phyloP scores from a whole-genome alignment of 805 yeast species.

The Yarrowia porcina region DNA sequence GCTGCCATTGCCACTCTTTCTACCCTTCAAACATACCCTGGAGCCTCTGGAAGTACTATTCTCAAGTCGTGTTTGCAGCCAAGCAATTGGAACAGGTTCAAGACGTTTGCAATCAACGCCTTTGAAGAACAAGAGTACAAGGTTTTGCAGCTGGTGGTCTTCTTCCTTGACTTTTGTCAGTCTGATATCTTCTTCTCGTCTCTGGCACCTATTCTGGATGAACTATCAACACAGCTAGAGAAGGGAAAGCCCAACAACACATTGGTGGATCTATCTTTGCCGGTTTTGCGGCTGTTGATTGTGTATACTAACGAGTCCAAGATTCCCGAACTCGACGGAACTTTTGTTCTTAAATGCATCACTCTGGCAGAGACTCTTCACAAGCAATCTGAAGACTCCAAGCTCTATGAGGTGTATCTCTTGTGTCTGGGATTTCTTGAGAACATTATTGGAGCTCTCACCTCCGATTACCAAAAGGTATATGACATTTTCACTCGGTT shows the following conservation, averaged over 20 bases:
- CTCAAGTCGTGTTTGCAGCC: neutral
- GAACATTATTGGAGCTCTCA: neutral
- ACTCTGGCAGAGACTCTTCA: neutral
- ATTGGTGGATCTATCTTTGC: neutral
- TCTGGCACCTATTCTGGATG: neutral
- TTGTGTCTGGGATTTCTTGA: slow-evolving; percentile 5
- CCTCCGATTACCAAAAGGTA: neutral
- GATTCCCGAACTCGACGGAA: neutral
- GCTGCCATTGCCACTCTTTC: slow-evolving; percentile 10
- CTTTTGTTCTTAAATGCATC: slow-evolving; percentile 10
- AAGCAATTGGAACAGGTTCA: neutral
- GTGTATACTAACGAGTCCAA: neutral
- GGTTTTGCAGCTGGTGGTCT: slow-evolving; percentile 7
- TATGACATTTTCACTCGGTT: neutral
- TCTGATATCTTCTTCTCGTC: neutral
- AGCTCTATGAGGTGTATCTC: slow-evolving; percentile 9
- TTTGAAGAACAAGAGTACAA: neutral
- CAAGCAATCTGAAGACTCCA: neutral
- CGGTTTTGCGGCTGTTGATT: slow-evolving; percentile 4
- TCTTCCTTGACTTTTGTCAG: slow-evolving; percentile 15
- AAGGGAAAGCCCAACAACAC: neutral
- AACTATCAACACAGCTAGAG: neutral
- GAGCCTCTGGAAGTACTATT: neutral
- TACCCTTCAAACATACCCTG: slow-evolving; percentile 22
- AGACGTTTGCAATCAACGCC: neutral